Evolutionary conservation across 345 rosid genomes (phyloP).

Genomic region (Populus davidiana): DNA sequence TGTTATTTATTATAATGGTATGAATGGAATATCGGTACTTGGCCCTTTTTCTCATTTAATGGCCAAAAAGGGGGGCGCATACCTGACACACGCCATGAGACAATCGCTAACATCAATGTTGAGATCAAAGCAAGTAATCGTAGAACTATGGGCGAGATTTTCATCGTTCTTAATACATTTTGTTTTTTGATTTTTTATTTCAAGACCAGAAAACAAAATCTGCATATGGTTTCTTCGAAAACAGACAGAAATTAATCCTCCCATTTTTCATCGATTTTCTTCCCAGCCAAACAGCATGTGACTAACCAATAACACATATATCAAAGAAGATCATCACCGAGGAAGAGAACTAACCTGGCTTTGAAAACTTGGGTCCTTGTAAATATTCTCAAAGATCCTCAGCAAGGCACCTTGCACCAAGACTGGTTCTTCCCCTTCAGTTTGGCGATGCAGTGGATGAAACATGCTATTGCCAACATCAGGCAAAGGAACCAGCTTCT

Average conservation of each 20-base stretch:
- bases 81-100: too few species aligned
- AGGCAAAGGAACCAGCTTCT: slow-evolving; percentile 23
- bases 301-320: background rate
- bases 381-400: slow-evolving; percentile 32
- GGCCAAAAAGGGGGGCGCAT: too few species aligned
- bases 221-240: background rate
- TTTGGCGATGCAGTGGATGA: slow-evolving; percentile 24
- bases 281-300: background rate
- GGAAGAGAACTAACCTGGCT: slow-evolving; percentile 39
- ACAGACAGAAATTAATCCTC: background rate
- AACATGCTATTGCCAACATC: slow-evolving; percentile 28
- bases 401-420: slow-evolving; percentile 49
- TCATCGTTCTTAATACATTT: background rate
- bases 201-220: background rate
- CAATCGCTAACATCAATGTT: background rate
- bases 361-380: slow-evolving; percentile 14
- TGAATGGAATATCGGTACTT: too few species aligned
- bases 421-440: slow-evolving; percentile 38
- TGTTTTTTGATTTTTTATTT: too few species aligned
- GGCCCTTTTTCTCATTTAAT: too few species aligned
- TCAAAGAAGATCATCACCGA: background rate
- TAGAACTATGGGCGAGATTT: too few species aligned
- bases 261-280: background rate
- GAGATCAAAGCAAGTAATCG: background rate
- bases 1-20: too few species aligned